phyloP scores from a whole-genome alignment of 306 rosid species.

The Luffa aegyptiaca region DNA sequence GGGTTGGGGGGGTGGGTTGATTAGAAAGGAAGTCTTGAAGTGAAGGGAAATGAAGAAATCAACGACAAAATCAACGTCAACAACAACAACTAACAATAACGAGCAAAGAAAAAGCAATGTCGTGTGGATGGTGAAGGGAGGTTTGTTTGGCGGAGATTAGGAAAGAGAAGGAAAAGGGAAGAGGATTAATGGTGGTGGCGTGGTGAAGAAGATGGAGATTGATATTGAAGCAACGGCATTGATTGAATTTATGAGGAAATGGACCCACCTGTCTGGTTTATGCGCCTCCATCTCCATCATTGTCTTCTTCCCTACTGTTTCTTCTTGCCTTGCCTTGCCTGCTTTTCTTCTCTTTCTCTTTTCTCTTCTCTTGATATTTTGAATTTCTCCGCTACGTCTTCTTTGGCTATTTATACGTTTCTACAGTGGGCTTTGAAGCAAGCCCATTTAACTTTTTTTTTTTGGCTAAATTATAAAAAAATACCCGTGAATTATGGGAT shows the following conservation, averaged over 20 bases:
- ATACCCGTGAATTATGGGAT: too few relatives aligned
- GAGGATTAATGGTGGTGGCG: conserved; percentile 16
- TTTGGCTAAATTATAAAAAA: too few relatives aligned
- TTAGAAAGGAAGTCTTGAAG: neutral
- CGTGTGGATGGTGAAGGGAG: neutral
- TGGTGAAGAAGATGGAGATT: conserved; percentile 8
- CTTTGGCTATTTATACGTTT: neutral
- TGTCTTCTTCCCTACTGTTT: conserved; percentile 1
- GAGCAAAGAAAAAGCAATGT: conserved; percentile 5
- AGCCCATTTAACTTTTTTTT: neutral
- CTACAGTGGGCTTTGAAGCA: neutral
- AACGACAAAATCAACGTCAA: neutral
- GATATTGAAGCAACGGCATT: conserved; percentile 3
- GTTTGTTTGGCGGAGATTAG: neutral
- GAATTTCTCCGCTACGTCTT: neutral
- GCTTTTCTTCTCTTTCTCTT: neutral
- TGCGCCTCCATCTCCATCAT: conserved; percentile 49
- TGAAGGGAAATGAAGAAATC: neutral
- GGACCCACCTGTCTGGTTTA: conserved; percentile 40
- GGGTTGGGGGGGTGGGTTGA: neutral
- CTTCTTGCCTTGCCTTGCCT: neutral
- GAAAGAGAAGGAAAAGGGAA: neutral
- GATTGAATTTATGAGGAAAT: neutral
- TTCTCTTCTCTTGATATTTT: neutral
- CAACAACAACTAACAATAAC: neutral